phyloP scores from a whole-genome alignment of 2,329 filamentous ascomycete genomes.

The Exophiala viscosa region DNA sequence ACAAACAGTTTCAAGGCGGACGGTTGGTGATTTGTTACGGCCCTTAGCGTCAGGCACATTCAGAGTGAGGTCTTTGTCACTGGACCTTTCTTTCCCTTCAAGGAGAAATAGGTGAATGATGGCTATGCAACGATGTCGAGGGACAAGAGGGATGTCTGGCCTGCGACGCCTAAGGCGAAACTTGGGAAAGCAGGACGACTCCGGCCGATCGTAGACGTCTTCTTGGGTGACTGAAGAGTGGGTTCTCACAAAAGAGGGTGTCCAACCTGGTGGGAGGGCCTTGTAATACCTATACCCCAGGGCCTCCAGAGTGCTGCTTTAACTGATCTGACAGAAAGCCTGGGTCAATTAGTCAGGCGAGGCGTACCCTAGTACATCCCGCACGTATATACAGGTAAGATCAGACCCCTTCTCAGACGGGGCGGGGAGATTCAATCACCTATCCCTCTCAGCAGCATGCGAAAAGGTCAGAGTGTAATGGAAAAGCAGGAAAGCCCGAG shows the following conservation, averaged over 20 bases:
- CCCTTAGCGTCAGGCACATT: too few species aligned
- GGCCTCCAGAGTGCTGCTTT: constrained; percentile 11
- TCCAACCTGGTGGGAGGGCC: constrained; percentile 3
- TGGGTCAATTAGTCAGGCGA: constrained; percentile 12
- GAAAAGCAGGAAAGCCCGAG: background rate
- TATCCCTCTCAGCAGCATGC: background rate
- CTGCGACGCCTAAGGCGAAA: too few species aligned
- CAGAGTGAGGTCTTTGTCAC: too few species aligned
- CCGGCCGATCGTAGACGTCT: background rate
- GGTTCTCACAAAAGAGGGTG: constrained; percentile 8
- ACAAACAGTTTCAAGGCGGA: too few species aligned
- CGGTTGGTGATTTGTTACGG: too few species aligned
- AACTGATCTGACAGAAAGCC: background rate
- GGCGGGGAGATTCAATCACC: background rate
- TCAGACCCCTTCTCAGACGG: background rate
- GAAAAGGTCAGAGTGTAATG: background rate
- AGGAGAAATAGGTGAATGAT: too few species aligned
- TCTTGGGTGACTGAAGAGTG: constrained; percentile 3
- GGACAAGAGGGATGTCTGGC: too few species aligned
- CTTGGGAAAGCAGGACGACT: too few species aligned
- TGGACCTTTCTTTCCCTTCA: too few species aligned
- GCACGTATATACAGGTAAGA: background rate
- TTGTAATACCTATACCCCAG: constrained; percentile 8
- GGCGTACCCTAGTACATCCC: background rate
- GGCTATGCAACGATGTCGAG: too few species aligned